Evolutionary conservation across 345 rosid genomes (phyloP).

Genomic region (Linum tenue): DNA sequence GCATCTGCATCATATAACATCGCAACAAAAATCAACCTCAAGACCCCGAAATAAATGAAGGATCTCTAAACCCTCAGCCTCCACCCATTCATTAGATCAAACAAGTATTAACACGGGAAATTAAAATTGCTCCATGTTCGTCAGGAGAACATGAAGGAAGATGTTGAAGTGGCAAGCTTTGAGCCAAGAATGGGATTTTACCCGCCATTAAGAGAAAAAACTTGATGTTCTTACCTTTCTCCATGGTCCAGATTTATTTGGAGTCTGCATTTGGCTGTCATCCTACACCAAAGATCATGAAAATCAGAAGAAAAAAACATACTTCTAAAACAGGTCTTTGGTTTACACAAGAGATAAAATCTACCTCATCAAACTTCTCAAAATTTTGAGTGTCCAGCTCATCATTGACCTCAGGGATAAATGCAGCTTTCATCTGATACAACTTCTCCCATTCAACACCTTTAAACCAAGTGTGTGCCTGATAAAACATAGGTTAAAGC

Average conservation of each 20-base stretch:
- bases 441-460: slow-evolving; percentile 3
- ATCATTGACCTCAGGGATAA: slow-evolving; percentile 3
- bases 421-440: slow-evolving; percentile 5
- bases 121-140: background rate
- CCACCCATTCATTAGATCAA: background rate
- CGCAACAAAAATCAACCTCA: background rate
- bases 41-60: background rate
- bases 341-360: background rate
- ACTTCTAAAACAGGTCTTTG: background rate
- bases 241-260: slow-evolving; percentile 30
- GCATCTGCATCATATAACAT: slow-evolving; percentile 15
- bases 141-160: background rate
- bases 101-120: background rate
- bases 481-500: background rate
- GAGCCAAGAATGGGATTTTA: background rate
- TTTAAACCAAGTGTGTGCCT: slow-evolving; percentile 6
- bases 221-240: slow-evolving; percentile 22
- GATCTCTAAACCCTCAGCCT: background rate
- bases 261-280: slow-evolving; percentile 20
- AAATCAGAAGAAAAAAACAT: slow-evolving; percentile 1
- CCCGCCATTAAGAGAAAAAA: slow-evolving; percentile 1
- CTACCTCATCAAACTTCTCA: slow-evolving; percentile 8
- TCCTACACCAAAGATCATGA: slow-evolving; percentile 13
- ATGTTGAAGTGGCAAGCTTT: background rate
- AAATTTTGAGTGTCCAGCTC: slow-evolving; percentile 6